Conservation (phyloP, 768 basidiomycete species). For the Boletus bicolor region DNA sequence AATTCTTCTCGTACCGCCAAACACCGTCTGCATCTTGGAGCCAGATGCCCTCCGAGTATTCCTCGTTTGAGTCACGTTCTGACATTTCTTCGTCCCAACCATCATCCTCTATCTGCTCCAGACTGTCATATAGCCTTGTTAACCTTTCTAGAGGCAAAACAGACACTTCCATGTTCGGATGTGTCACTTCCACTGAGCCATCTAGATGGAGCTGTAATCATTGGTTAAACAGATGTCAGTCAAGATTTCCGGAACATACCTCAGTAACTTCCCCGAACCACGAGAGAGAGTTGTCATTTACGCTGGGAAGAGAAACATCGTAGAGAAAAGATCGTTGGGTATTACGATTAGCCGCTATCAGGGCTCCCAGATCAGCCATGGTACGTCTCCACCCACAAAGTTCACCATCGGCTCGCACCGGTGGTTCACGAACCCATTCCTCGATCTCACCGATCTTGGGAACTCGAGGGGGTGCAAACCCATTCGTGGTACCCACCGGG, state of each 20-base stretch:
- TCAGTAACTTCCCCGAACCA: conserved; percentile 90
- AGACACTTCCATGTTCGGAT: conserved; percentile 52
- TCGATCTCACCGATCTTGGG: conserved; percentile 86
- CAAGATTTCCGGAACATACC: conserved; percentile 38
- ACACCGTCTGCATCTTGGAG: conserved; percentile 41
- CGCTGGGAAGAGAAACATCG: conserved; percentile 41
- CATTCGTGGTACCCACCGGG: conserved; percentile 66
- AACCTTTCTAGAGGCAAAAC: conserved; percentile 64
- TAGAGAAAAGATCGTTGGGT: conserved; percentile 38
- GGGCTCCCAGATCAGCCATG: conserved; percentile 62
- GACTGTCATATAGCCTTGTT: conserved; percentile 75
- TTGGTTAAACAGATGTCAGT: conserved; percentile 4
- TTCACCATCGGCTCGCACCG: conserved; percentile 46
- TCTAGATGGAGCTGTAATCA: conserved; percentile 61
- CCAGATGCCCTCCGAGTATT: conserved; percentile 41
- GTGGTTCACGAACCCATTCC: conserved; percentile 66
- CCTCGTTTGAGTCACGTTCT: conserved; percentile 37
- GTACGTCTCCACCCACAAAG: conserved; percentile 69
- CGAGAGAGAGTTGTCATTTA: conserved; percentile 42
- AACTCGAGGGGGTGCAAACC: conserved; percentile 62
- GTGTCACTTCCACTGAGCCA: conserved; percentile 68
- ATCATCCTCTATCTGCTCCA: conserved; percentile 76
- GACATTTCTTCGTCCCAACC: conserved; percentile 46
- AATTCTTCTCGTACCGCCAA: conserved; percentile 31
- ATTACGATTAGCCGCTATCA: conserved; percentile 48